Conservation (phyloP, 768 basidiomycete species). For the Trametes cingulata region DNA sequence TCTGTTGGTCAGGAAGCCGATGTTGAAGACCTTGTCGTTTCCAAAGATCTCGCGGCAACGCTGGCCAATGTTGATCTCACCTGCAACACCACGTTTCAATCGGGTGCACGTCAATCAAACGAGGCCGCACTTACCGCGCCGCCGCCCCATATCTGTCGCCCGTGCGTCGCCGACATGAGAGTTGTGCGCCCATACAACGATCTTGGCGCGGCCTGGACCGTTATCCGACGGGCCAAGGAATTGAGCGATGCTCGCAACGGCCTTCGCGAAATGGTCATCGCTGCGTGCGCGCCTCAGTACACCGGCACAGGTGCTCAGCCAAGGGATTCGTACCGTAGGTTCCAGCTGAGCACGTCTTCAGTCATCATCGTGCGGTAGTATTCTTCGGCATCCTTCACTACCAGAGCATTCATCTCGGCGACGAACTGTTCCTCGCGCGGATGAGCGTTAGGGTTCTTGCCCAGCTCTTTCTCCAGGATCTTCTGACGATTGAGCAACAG, state of each 20-base stretch:
- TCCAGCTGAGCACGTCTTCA: conserved; percentile 31
- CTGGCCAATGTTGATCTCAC: conserved; percentile 33
- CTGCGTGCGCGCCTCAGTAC: conserved; percentile 2
- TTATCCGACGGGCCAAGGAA: conserved; percentile 15
- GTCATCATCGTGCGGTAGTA: conserved; percentile 34
- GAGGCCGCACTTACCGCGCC: conserved; percentile 17
- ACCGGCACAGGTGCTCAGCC: neutral
- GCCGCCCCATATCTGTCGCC: conserved; percentile 31
- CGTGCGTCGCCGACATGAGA: conserved; percentile 35
- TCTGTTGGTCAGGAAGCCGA: conserved; percentile 31
- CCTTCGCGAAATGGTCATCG: conserved; percentile 29
- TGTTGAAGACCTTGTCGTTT: conserved; percentile 29
- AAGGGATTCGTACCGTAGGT: conserved; percentile 23
- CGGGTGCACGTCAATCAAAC: neutral
- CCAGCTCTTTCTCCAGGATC: conserved; percentile 24
- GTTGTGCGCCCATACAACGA: conserved; percentile 36
- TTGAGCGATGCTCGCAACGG: conserved; percentile 18
- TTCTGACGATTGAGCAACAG: conserved; percentile 25
- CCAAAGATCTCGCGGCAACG: conserved; percentile 32
- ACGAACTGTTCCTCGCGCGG: conserved; percentile 30
- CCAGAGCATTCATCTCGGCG: conserved; percentile 33
- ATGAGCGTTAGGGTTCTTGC: conserved; percentile 10
- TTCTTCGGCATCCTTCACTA: conserved; percentile 33
- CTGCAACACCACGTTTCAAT: conserved; percentile 4
- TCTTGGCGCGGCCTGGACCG: conserved; percentile 22